phyloP scores from a whole-genome alignment of 176 grass and related monocot genomes.

The Musa acuminata region DNA sequence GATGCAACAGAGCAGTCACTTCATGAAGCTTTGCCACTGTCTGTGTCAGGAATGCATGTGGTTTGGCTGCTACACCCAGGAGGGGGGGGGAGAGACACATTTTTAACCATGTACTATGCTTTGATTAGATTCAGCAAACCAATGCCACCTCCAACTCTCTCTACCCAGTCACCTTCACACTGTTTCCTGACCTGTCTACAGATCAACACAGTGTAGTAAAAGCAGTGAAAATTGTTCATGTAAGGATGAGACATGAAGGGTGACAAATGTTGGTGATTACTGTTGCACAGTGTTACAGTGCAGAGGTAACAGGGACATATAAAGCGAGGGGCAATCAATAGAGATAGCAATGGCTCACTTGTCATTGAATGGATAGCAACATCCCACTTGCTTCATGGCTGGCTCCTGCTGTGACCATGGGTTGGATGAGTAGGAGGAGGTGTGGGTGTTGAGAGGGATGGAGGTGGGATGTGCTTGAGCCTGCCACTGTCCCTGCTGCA shows the following conservation, averaged over 20 bases:
- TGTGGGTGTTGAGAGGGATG: too few relatives aligned
- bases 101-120: neutral
- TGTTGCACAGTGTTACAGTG: neutral
- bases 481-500: too few relatives aligned
- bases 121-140: neutral
- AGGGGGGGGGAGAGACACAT: neutral
- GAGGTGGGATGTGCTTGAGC: too few relatives aligned
- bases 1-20: too few relatives aligned
- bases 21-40: neutral
- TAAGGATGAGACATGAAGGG: neutral
- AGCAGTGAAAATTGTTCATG: neutral
- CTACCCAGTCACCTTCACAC: too few relatives aligned
- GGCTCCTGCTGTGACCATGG: too few relatives aligned
- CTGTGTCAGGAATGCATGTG: slow-evolving; percentile 3
- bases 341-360: too few relatives aligned
- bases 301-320: neutral
- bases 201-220: neutral
- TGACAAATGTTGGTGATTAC: neutral
- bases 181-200: too few relatives aligned
- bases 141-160: neutral
- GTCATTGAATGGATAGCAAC: too few relatives aligned
- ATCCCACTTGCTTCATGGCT: too few relatives aligned
- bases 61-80: neutral
- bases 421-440: too few relatives aligned
- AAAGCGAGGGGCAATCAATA: too few relatives aligned